phyloP scores from a whole-genome alignment of 2,329 filamentous ascomycete species.

The Clarireedia homoeocarpa region DNA sequence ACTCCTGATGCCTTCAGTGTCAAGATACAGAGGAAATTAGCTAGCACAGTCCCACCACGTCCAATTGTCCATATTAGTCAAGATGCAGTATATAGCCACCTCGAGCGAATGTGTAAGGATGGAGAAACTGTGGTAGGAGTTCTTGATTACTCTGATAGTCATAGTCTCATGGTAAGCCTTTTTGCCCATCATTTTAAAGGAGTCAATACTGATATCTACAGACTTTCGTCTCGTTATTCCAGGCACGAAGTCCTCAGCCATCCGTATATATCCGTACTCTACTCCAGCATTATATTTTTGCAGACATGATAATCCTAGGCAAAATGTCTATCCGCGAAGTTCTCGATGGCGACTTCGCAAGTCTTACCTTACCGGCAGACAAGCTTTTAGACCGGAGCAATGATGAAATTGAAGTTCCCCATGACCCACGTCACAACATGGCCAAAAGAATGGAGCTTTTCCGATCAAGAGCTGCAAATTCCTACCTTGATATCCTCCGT shows the following conservation, averaged over 20 bases:
- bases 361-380: conserved; percentile 65
- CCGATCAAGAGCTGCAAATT: conserved; percentile 52
- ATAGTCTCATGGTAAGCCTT: conserved; percentile 56
- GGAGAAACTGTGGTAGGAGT: conserved; percentile 61
- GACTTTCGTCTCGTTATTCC: conserved; percentile 68
- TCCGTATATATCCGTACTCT: conserved; percentile 76
- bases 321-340: conserved; percentile 64
- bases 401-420: conserved; percentile 66
- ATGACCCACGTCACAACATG: conserved; percentile 67
- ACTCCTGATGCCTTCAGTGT: conserved; percentile 78
- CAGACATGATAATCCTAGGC: conserved; percentile 62
- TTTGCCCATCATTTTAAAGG: not conserved
- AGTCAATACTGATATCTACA: conserved; percentile 28
- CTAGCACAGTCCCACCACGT: conserved; percentile 87
- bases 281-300: conserved; percentile 68
- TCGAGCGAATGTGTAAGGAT: conserved; percentile 65
- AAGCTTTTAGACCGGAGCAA: conserved; percentile 64
- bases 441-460: conserved; percentile 66
- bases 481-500: conserved; percentile 77
- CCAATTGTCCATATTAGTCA: conserved; percentile 76
- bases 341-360: conserved; percentile 73
- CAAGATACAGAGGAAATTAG: conserved; percentile 84
- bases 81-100: conserved; percentile 60
- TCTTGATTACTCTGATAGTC: conserved; percentile 58
- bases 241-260: conserved; percentile 73